phyloP scores from a whole-genome alignment of 2,329 filamentous ascomycete genomes.

The Paramyrothecium sp. region DNA sequence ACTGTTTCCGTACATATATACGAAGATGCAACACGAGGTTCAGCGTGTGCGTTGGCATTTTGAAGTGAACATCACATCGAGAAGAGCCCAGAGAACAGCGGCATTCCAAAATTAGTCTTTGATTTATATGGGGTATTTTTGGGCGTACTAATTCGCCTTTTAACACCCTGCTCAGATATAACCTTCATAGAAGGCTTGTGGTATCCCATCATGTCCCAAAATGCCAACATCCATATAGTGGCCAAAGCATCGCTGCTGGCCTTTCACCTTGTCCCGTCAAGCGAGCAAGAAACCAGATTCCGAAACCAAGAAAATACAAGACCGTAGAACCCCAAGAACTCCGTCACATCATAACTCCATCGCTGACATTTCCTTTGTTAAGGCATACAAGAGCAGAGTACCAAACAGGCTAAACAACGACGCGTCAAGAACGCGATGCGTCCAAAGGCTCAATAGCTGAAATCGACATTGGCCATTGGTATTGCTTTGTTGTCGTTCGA shows the following conservation, averaged over 20 bases:
- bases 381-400: conserved; percentile 16
- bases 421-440: conserved; percentile 2
- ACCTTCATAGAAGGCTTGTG: not conserved
- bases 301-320: not conserved
- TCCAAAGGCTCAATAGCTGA: conserved; percentile 51
- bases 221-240: not conserved
- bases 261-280: not conserved
- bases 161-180: not conserved
- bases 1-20: too few relatives aligned
- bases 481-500: conserved; percentile 50
- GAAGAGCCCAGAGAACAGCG: not conserved
- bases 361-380: conserved; percentile 29
- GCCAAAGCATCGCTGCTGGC: not conserved
- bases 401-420: conserved; percentile 23
- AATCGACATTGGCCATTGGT: conserved; percentile 59
- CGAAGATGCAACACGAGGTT: too few relatives aligned
- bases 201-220: not conserved
- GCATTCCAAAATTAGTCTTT: not conserved
- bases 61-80: too few relatives aligned
- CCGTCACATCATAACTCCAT: conserved; percentile 21
- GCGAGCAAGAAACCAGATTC: not conserved
- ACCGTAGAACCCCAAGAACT: not conserved
- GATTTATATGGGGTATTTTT: not conserved
- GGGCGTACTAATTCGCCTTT: not conserved
- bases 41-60: too few relatives aligned